Evolutionary conservation across 305 asterid species (phyloP).

Genomic region (Fraxinus nigra): DNA sequence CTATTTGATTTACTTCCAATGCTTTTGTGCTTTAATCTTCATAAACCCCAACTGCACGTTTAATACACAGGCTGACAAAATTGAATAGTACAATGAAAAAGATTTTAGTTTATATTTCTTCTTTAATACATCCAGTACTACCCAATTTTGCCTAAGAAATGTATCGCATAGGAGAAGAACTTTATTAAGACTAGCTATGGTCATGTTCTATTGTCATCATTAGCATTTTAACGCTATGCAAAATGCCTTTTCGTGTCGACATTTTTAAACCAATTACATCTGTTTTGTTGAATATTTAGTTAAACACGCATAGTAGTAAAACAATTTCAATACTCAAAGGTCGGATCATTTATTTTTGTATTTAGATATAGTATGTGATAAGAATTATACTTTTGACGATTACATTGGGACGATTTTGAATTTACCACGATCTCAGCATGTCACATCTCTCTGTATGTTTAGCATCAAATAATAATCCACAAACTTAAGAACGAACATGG

Average conservation of each 20-base stretch:
- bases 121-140: not conserved
- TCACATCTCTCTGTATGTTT: not conserved
- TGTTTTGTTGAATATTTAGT: not conserved
- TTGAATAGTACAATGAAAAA: not conserved
- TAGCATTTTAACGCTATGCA: not conserved
- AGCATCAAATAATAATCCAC: not conserved
- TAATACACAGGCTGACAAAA: not conserved
- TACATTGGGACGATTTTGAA: not conserved
- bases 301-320: not conserved
- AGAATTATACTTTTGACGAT: not conserved
- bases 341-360: not conserved
- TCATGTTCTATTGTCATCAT: not conserved
- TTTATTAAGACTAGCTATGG: not conserved
- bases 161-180: not conserved
- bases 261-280: not conserved
- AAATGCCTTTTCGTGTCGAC: not conserved
- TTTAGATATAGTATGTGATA: not conserved
- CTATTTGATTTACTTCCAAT: not conserved
- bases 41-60: not conserved
- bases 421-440: not conserved
- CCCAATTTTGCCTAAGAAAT: not conserved
- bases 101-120: not conserved
- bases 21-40: not conserved
- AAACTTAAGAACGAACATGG: not conserved
- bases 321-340: not conserved